Evolutionary conservation across 2,329 filamentous ascomycete species (phyloP), one percentile per base, ranked within the genome.

Genomic region (Sclerotinia glacialis): DNA sequence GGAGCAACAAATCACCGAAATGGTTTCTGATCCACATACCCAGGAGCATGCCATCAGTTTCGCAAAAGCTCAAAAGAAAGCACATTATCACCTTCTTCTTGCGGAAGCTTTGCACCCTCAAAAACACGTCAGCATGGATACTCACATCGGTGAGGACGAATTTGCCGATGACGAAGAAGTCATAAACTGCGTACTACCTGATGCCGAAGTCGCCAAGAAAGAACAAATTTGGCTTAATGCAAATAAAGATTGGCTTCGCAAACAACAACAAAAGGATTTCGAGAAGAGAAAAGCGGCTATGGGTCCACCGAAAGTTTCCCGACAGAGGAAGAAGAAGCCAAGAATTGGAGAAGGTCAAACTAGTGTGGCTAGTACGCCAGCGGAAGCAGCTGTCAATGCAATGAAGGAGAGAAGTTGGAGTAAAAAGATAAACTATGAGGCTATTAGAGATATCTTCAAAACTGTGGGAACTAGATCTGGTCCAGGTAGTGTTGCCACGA

Each of bases 181-280:
- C 6, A 80, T 84, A 67, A 90, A 90, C 72, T 97, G 93, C 74
- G 78, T 93, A 46, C 83, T 98, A 6, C 85, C 84, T 0, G 85
- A 88, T 1, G 85, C 86, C 3, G 93, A 98, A 78, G 86, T 89
- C 2, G 85, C 85, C 44, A 86, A 93, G 75, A 98, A 97, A 77
- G 93, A 97, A 77, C 87, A 88, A 68, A 91, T 98, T 63, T 99
- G 95, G 95, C 88, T 96, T 53, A 93, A 94, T 68, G 89, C 93
- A 76, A 98, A 99, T 78, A 93, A 95, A 76, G 92, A 96, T 71
- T 99, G 93, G 85, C 83, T 99, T 49, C 90, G 94, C 11, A 85
- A 88, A 59, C 90, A 96, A 75, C 93, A 97, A 75, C 87, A 91
- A 68, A 96, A 95, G 77, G 83, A 90, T 8, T 89, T 96, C 66